These are phyloP conservation scores for Aureobasidium leucospermi DNA, from an alignment of 2,329 filamentous ascomycete species.

Conservation along the genomic window DNA sequence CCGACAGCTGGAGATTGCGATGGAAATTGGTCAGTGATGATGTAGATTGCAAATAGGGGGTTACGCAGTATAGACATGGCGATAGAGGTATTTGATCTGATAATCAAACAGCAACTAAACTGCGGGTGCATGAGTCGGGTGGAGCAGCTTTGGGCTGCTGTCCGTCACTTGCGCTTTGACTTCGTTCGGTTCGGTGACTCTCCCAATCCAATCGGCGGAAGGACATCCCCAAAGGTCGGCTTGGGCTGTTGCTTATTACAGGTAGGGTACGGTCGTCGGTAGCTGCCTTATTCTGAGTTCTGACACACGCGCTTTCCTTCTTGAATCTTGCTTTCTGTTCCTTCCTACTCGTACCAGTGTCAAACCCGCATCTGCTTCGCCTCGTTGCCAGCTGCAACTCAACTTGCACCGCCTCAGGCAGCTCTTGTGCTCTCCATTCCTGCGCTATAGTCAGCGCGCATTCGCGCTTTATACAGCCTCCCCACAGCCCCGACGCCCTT, in stretches of 20 bases:
- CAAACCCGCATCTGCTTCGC: not conserved
- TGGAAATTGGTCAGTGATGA: not conserved
- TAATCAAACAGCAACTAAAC: constrained; percentile 1
- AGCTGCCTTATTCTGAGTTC: constrained; percentile 10
- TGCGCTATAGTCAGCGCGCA: not conserved
- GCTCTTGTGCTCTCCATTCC: not conserved
- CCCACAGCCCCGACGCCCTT: constrained; percentile 10
- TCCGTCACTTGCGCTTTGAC: constrained; percentile 1
- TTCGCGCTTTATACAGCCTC: constrained; percentile 10
- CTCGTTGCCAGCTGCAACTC: not conserved
- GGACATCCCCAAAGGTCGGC: not conserved
- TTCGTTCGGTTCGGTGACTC: constrained; percentile 1
- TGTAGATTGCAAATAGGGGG: not conserved
- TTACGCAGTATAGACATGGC: not conserved
- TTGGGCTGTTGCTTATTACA: constrained; percentile 6
- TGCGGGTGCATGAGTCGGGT: not conserved
- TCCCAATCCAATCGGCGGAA: constrained; percentile 8
- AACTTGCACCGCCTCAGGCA: constrained; percentile 10
- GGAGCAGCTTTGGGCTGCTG: not conserved
- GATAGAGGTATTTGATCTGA: not conserved
- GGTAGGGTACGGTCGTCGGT: not conserved
- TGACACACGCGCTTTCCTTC: not conserved
- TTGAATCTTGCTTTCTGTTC: not conserved
- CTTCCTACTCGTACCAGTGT: not conserved
- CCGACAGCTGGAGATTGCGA: not conserved